A percentile compares a stretch with the other conserved stretches of the same genome.
Conservation (phyloP, 805 yeast genomes). For the Blastobotrys parvus region DNA sequence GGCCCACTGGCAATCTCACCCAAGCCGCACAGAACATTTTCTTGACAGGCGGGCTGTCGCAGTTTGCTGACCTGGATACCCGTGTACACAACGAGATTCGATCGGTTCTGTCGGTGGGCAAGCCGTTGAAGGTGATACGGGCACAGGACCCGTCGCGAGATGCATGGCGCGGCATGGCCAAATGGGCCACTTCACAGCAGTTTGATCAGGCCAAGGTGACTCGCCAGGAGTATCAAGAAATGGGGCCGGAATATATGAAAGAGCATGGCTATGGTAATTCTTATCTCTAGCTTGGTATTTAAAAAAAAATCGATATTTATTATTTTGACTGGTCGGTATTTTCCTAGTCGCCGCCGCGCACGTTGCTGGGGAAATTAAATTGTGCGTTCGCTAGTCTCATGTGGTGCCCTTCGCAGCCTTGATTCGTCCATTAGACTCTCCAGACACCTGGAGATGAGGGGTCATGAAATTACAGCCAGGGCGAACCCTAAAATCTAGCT, state of each 20-base stretch:
- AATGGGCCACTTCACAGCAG: slow-evolving; percentile 52
- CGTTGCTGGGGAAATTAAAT: no score
- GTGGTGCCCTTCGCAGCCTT: no score
- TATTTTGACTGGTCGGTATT: no score
- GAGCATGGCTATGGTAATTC: slow-evolving; percentile 75
- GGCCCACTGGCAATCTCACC: slow-evolving; percentile 38
- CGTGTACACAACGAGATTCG: slow-evolving; percentile 66
- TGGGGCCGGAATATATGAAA: slow-evolving; percentile 81
- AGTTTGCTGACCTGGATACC: slow-evolving; percentile 53
- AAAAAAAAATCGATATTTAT: no score
- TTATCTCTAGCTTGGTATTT: slow-evolving; percentile 4
- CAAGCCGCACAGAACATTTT: slow-evolving; percentile 49
- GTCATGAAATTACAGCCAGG: no score
- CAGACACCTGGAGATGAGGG: no score
- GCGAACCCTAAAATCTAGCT: no score
- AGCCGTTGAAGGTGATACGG: slow-evolving; percentile 48
- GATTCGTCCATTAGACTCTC: no score
- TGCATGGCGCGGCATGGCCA: slow-evolving; percentile 92
- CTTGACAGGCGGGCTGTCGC: slow-evolving; percentile 78
- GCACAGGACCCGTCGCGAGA: slow-evolving; percentile 68
- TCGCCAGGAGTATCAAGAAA: slow-evolving; percentile 71
- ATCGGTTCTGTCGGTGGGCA: slow-evolving; percentile 59
- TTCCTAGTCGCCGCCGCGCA: no score
- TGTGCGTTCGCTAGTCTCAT: no score
- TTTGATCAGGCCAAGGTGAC: slow-evolving; percentile 46